phyloP scores from a whole-genome alignment of 2,329 filamentous ascomycete genomes.

The Cercospora sojina region DNA sequence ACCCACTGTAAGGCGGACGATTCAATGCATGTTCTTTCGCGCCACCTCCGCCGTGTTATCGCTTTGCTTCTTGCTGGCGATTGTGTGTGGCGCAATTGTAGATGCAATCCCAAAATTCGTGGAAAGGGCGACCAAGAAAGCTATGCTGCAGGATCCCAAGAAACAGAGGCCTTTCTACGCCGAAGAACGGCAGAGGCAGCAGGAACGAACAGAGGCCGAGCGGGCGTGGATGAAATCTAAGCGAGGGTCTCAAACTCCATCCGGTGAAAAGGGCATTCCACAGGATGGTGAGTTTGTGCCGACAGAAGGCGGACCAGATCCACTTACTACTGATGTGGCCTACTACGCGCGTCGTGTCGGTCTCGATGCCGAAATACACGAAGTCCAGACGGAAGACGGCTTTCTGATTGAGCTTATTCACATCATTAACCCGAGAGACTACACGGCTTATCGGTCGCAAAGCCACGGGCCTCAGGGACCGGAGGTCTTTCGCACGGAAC shows the following conservation, averaged over 20 bases:
- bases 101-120: conserved; percentile 60
- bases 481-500: conserved; percentile 54
- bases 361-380: conserved; percentile 76
- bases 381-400: conserved; percentile 90
- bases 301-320: conserved; percentile 77
- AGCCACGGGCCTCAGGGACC: conserved; percentile 59
- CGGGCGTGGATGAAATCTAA: conserved; percentile 59
- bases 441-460: conserved; percentile 51
- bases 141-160: conserved; percentile 62
- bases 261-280: conserved; percentile 43
- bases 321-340: conserved; percentile 68
- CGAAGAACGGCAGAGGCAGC: conserved; percentile 65
- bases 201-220: conserved; percentile 58
- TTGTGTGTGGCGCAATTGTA: conserved; percentile 72
- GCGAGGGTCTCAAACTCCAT: conserved; percentile 47
- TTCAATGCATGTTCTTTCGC: conserved; percentile 67
- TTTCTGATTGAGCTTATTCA: conserved; percentile 90
- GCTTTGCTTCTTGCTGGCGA: conserved; percentile 70
- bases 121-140: conserved; percentile 51
- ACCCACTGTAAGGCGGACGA: conserved; percentile 61
- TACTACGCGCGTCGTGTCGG: conserved; percentile 89
- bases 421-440: conserved; percentile 78
- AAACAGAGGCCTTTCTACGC: conserved; percentile 65
- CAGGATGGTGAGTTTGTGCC: conserved; percentile 56
- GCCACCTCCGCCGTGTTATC: conserved; percentile 72